Evolutionary conservation across 2,329 filamentous ascomycete species (phyloP), one percentile per base, ranked within the genome.

Genomic region (Fusarium nurragi): DNA sequence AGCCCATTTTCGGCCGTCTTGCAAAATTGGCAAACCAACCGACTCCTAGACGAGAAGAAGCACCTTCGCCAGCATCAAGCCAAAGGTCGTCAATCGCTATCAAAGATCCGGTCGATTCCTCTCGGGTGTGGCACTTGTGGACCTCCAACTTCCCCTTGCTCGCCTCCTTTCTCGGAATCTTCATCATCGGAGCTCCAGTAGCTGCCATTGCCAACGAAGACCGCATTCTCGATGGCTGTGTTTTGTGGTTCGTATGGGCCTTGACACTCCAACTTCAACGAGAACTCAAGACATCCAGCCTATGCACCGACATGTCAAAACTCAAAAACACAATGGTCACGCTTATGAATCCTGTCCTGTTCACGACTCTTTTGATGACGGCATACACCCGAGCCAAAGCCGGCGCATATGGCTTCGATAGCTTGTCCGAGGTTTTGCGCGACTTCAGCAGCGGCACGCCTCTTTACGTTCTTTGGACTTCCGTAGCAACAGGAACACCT

Each of bases 161-260:
- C 8, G 61, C 55, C 3, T 70, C 70, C 4, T 66, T 80, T 38
- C 26, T 75, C 8, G 58, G 72, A 10, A 72, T 79, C 11, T 64
- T 79, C 4, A 28, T 73, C 1, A 30, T 83, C 9, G 82, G 81
- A 3, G 58, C 81, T 0, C 83, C 83, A 0, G 56, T 84, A 1
- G 77, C 81, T 1, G 64, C 71, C 4, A 37, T 54, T 0, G 62
- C 66, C 0, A 54, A 70, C 3, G 77, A 79, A 47, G 76, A 79
- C 21, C 74, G 78, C 1, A 68, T 78, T 3, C 75, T 86, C 5
- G 80, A 86, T 34, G 79, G 79, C 1, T 79, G 78, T 22, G 74
- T 81, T 13, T 72, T 86, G 5, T 79, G 83, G 68, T 79, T 82
- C 36, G 63, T 82, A 38, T 88, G 86, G 85, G 76, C 80, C 12